Conservation (phyloP, 1,284 basidiomycete genomes). For the Ceratorhiza oryzae-sativae region DNA sequence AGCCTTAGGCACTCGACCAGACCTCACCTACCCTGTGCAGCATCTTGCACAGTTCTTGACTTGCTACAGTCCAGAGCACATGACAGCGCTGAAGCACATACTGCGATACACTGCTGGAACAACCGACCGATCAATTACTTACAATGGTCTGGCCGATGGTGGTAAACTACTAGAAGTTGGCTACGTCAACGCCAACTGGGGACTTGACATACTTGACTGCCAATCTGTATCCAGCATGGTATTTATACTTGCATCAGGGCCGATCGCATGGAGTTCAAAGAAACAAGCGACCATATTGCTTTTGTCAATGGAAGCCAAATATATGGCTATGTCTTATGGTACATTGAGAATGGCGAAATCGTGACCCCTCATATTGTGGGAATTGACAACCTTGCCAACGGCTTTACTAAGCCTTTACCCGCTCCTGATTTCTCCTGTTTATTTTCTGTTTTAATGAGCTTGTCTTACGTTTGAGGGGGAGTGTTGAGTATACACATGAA, state of each 20-base stretch:
- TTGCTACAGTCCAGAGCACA: neutral
- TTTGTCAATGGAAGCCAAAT: slow-evolving; percentile 55
- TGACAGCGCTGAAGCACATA: neutral
- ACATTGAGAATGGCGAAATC: slow-evolving; percentile 1
- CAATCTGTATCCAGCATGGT: slow-evolving; percentile 54
- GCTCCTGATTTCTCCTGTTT: slow-evolving; percentile 31
- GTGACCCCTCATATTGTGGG: neutral
- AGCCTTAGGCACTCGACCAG: neutral
- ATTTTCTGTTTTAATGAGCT: slow-evolving; percentile 1
- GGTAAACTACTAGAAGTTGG: too few species aligned
- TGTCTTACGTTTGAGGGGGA: slow-evolving; percentile 12
- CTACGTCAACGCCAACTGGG: too few species aligned
- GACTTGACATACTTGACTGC: slow-evolving; percentile 46
- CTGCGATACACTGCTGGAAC: slow-evolving; percentile 5
- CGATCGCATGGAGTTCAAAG: slow-evolving; percentile 53
- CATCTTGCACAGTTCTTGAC: too few species aligned
- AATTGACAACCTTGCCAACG: slow-evolving; percentile 42
- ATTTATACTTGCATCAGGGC: slow-evolving; percentile 48
- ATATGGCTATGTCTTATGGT: slow-evolving; percentile 48
- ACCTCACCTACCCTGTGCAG: too few species aligned
- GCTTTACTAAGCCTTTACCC: too few species aligned
- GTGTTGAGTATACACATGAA: too few species aligned
- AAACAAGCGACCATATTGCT: slow-evolving; percentile 52
- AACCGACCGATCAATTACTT: too few species aligned
- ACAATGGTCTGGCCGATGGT: too few species aligned